Evolutionary conservation across 768 basidiomycete genomes (phyloP), one percentile per base, ranked within the genome.

Genomic region (Lentinula guzmanii): DNA sequence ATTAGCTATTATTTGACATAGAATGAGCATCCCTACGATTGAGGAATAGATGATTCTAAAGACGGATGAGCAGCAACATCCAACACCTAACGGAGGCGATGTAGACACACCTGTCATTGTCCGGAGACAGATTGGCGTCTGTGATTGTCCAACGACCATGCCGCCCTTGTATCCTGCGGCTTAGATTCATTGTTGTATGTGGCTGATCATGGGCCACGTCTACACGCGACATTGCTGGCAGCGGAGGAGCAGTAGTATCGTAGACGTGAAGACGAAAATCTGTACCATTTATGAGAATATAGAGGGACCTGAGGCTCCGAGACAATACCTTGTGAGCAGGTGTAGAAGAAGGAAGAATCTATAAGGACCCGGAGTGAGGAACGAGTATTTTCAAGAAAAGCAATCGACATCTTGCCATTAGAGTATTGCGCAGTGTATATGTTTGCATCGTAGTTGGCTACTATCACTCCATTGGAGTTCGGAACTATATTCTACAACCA

Each of bases 261-360:
- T 94, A 99, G 4, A 99, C 81, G 70, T 97, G 91, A 28, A 98
- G 76, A 41, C 84, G 84, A 69, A 95, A 98, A 72, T 96, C 93
- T 90, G 71, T 61, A 59, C n/a, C 55, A 33, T 46, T 6, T 39
- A 53, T 51, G 42, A 37, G 45, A 35, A 37, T 56, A 41, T 2
- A 55, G 63, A 33, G 35, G 48, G 37, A 35, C n/a, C n/a, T 35
- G 52, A 15, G 21, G 43, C 43, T 61, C n/a, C 6, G 37, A 42
- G 33, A 37, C 10, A 69, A 58, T 61, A 89, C 90, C 90, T 82
- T 91, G 88, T 50, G 84, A 86, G 66, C 95, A 96, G 3, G 95
- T 94, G 71, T 97, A 98, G 71, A 91, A 98, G 71, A 97, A 95
- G 0, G 89, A 86, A 0, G 92, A 90, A 69, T 94, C 93, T 91